phyloP scores from a whole-genome alignment of 2,329 filamentous ascomycete species.

The Epichloe sylvatica region DNA sequence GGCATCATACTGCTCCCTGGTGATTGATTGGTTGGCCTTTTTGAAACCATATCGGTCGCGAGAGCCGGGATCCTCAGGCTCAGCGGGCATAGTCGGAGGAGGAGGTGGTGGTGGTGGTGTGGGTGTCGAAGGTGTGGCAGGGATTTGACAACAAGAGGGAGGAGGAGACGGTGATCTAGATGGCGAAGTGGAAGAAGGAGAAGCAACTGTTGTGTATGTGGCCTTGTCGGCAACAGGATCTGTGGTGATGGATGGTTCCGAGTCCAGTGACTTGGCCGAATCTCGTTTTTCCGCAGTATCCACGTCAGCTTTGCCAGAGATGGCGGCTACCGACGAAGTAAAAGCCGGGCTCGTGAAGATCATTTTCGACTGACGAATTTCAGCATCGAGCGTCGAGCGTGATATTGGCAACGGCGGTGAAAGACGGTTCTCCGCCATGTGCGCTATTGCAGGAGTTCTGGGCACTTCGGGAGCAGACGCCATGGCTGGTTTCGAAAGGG shows the following conservation, averaged over 20 bases:
- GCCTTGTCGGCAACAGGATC: constrained; percentile 9
- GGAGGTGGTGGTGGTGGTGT: constrained; percentile 8
- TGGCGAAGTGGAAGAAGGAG: constrained; percentile 6
- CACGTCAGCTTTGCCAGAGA: constrained; percentile 18
- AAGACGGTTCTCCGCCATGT: constrained; percentile 9
- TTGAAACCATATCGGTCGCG: constrained; percentile 88
- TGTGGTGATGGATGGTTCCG: constrained; percentile 17
- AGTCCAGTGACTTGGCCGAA: constrained; percentile 35
- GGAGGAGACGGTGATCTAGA: background rate
- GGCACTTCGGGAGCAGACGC: background rate
- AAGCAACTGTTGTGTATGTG: background rate
- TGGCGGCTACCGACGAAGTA: constrained; percentile 25
- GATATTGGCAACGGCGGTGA: constrained; percentile 10
- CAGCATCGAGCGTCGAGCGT: constrained; percentile 21
- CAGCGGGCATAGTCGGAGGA: constrained; percentile 11
- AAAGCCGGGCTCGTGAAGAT: constrained; percentile 26
- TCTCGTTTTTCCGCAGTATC: constrained; percentile 29
- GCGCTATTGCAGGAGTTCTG: constrained; percentile 1
- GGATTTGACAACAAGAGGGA: background rate
- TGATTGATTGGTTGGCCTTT: constrained; percentile 71
- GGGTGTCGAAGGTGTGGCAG: background rate
- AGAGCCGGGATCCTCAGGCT: constrained; percentile 33
- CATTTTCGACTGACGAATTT: constrained; percentile 27
- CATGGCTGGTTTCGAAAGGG: constrained; percentile 4
- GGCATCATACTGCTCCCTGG: constrained; percentile 59